phyloP scores from a whole-genome alignment of 257 asterid species.

The Plantago elongata region DNA sequence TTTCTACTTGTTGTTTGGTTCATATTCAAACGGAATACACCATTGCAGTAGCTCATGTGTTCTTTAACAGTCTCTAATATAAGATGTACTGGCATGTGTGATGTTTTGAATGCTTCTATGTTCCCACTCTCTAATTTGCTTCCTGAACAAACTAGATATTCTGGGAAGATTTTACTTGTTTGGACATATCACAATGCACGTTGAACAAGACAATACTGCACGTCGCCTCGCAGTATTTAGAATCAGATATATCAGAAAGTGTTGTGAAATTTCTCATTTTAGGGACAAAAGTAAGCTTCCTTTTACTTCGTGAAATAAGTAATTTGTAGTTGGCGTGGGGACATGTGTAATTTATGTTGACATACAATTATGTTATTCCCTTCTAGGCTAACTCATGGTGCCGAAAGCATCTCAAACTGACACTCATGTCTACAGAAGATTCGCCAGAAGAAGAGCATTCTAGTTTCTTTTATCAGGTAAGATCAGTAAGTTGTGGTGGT shows the following conservation, averaged over 20 bases:
- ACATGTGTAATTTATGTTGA: constrained; percentile 5
- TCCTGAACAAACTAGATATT: constrained; percentile 57
- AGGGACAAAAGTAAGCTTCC: constrained; percentile 58
- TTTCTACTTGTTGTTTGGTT: too few relatives aligned
- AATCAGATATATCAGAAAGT: constrained; percentile 57
- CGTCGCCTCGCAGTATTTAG: constrained; percentile 61
- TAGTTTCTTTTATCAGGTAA: constrained; percentile 76
- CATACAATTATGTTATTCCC: constrained; percentile 10
- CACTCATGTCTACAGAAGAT: constrained; percentile 79
- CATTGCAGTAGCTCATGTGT: too few relatives aligned
- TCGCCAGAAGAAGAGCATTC: constrained; percentile 92
- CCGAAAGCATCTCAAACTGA: constrained; percentile 90
- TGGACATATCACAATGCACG: constrained; percentile 86
- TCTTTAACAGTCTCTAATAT: constrained; percentile 11
- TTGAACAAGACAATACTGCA: constrained; percentile 69
- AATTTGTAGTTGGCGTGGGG: neutral
- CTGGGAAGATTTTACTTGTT: constrained; percentile 92
- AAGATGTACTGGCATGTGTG: neutral
- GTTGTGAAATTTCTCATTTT: constrained; percentile 52
- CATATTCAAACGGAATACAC: too few relatives aligned
- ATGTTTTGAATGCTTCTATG: neutral
- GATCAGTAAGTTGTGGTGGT: constrained; percentile 4
- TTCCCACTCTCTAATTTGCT: neutral
- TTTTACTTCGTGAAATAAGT: neutral
- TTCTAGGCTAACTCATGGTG: constrained; percentile 77